Percentiles rank a stretch among this genome's conserved stretches.
phyloP scores from a whole-genome alignment of 495 filamentous ascomycete genomes.

The Xylaria scruposa region DNA sequence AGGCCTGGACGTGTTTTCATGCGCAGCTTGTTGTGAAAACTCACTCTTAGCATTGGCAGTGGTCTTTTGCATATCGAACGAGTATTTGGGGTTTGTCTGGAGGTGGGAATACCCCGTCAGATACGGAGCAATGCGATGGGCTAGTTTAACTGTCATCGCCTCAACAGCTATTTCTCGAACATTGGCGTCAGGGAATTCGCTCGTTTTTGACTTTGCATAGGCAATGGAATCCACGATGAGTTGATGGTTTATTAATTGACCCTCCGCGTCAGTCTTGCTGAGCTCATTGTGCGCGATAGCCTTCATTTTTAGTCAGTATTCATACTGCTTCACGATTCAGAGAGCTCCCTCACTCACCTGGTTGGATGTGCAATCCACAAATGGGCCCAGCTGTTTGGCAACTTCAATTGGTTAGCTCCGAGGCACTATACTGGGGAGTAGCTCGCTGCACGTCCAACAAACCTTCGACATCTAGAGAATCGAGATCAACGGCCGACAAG shows the following conservation, averaged over 20 bases:
- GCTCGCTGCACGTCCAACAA: conserved; percentile 10
- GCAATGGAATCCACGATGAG: conserved; percentile 55
- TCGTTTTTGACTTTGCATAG: conserved; percentile 47
- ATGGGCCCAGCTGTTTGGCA: conserved; percentile 62
- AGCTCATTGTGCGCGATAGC: conserved; percentile 68
- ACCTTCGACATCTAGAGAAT: conserved; percentile 66
- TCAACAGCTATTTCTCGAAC: conserved; percentile 64
- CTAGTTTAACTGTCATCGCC: conserved; percentile 61
- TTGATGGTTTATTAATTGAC: conserved; percentile 52
- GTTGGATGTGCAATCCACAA: conserved; percentile 71
- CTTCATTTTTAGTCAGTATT: conserved; percentile 36
- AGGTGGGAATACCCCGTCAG: conserved; percentile 64
- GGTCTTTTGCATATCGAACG: conserved; percentile 60
- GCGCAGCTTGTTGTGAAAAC: conserved; percentile 22
- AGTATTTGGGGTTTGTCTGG: conserved; percentile 66
- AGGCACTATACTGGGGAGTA: not conserved
- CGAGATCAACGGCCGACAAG: conserved; percentile 58
- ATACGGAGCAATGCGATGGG: conserved; percentile 57
- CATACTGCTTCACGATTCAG: not conserved
- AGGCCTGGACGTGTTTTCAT: not conserved
- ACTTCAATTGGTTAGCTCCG: conserved; percentile 45
- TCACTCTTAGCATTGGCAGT: conserved; percentile 62
- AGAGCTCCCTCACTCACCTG: conserved; percentile 51
- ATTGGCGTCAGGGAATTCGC: conserved; percentile 47
- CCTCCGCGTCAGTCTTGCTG: conserved; percentile 37